Evolutionary conservation across 164 flowering plant genomes (phyloP).

Genomic region (Annona cherimola): DNA sequence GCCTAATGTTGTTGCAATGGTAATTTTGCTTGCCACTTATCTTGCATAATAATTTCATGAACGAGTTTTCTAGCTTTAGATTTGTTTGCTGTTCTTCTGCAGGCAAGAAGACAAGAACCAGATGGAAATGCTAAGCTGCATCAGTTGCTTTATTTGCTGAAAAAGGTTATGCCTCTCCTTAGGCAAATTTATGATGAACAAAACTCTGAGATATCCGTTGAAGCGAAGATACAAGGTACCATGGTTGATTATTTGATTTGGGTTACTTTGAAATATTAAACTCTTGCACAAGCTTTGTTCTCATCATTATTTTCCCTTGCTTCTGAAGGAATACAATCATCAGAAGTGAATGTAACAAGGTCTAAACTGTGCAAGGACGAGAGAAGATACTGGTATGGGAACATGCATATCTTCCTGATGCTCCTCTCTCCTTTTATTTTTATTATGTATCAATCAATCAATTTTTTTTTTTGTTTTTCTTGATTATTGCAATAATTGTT

Average conservation of each 20-base stretch:
- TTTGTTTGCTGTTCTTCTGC: conserved; percentile 9
- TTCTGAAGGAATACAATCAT: conserved; percentile 8
- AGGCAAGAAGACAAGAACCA: conserved; percentile 31
- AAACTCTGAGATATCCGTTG: conserved; percentile 43
- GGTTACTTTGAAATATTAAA: neutral
- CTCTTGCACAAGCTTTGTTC: neutral
- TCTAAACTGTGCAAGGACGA: conserved; percentile 54
- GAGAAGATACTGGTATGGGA: conserved; percentile 59
- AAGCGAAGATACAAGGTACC: conserved; percentile 49
- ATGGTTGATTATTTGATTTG: neutral
- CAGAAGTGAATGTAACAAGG: conserved; percentile 22
- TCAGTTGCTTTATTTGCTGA: conserved; percentile 48
- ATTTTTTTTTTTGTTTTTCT: too few relatives aligned
- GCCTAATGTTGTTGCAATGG: conserved; percentile 32
- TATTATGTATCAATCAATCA: too few relatives aligned
- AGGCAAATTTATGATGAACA: conserved; percentile 55
- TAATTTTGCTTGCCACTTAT: conserved; percentile 8
- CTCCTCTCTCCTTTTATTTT: too few relatives aligned
- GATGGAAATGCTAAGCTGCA: conserved; percentile 37
- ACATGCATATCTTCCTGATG: neutral
- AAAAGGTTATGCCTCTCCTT: conserved; percentile 58
- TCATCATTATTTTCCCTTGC: neutral
- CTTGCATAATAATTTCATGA: neutral
- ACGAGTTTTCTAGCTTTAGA: neutral
- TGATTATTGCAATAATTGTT: too few relatives aligned